Evolutionary conservation across 306 rosid species (phyloP).

Genomic region (Ziziphus jujuba): DNA sequence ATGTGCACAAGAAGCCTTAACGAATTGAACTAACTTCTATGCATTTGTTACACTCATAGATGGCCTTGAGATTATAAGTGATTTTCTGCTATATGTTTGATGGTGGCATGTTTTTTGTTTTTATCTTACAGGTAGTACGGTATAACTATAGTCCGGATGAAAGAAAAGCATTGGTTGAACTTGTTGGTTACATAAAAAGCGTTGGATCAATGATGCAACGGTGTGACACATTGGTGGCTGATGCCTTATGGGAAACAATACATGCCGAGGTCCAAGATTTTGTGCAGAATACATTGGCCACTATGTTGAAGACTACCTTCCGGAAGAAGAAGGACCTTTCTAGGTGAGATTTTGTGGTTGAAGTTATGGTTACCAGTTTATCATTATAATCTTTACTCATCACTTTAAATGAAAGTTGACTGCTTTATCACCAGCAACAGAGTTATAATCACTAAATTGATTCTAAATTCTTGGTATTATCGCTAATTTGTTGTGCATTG

Average conservation of each 20-base stretch:
- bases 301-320: conserved; percentile 90
- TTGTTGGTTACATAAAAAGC: conserved; percentile 94
- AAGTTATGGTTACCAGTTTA: conserved; percentile 2
- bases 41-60: neutral
- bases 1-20: neutral
- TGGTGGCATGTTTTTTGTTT: conserved; percentile 16
- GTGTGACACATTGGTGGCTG: conserved; percentile 88
- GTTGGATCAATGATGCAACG: conserved; percentile 96
- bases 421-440: too few relatives aligned
- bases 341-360: conserved; percentile 52
- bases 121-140: conserved; percentile 73
- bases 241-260: conserved; percentile 98
- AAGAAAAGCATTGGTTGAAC: conserved; percentile 87
- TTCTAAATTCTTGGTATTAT: too few relatives aligned
- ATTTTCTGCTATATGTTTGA: conserved; percentile 5
- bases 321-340: conserved; percentile 97
- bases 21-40: neutral
- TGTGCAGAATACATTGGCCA: conserved; percentile 92
- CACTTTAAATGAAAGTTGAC: too few relatives aligned
- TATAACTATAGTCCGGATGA: conserved; percentile 88
- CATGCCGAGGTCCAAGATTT: conserved; percentile 99
- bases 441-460: too few relatives aligned
- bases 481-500: too few relatives aligned
- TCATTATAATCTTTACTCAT: too few relatives aligned
- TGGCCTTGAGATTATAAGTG: neutral